Percentiles rank a stretch among this genome's conserved stretches.
Conservation (phyloP, 805 yeast genomes). For the Lachancea dasiensis region DNA sequence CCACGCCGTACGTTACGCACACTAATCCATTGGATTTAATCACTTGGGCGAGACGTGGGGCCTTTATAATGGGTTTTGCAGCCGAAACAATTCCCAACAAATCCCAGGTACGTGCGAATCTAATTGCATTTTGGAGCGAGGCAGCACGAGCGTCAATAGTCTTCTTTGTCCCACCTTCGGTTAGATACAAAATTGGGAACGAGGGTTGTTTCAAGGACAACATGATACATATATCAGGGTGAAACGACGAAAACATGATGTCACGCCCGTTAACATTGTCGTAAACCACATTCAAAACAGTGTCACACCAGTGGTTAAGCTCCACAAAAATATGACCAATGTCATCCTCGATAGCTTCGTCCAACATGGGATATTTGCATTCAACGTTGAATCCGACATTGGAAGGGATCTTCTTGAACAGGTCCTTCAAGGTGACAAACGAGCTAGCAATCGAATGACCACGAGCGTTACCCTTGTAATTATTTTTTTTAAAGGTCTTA, state of each 20-base stretch:
- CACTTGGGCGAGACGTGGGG: constrained; percentile 87
- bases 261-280: constrained; percentile 77
- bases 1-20: constrained; percentile 84
- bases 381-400: constrained; percentile 92
- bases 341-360: constrained; percentile 83
- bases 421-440: constrained; percentile 81
- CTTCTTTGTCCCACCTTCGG: constrained; percentile 77
- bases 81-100: constrained; percentile 88
- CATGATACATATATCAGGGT: constrained; percentile 86
- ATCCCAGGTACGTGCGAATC: constrained; percentile 89
- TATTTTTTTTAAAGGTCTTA: constrained; percentile 79
- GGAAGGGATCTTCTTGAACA: constrained; percentile 73
- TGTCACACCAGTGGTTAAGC: constrained; percentile 82
- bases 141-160: constrained; percentile 90
- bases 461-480: constrained; percentile 87
- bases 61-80: constrained; percentile 75
- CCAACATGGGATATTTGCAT: constrained; percentile 91
- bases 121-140: constrained; percentile 81
- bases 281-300: constrained; percentile 72
- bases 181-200: constrained; percentile 82
- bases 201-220: constrained; percentile 88
- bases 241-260: constrained; percentile 85
- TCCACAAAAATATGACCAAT: constrained; percentile 82
- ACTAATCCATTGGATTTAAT: constrained; percentile 88
- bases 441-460: constrained; percentile 88